Conservation (phyloP, 1,284 basidiomycete genomes). For the Papiliotrema terrestris region DNA sequence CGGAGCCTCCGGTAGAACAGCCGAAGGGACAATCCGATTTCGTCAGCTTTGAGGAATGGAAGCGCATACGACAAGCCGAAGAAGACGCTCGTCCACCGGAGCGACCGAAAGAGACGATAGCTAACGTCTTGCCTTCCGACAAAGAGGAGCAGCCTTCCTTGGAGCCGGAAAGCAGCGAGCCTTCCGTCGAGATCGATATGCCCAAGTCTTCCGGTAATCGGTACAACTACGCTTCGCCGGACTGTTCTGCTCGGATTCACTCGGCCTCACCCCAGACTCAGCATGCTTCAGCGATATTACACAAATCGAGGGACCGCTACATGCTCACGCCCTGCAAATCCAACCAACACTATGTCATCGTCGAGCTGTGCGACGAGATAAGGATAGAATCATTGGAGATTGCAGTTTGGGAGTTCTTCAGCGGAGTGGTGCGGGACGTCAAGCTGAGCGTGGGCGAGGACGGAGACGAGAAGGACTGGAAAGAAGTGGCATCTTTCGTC, state of each 20-base stretch:
- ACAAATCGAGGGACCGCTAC: slow-evolving; percentile 88
- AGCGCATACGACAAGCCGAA: slow-evolving; percentile 59
- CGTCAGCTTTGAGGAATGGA: slow-evolving; percentile 88
- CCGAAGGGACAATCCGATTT: slow-evolving; percentile 53
- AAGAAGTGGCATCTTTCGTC: slow-evolving; percentile 63
- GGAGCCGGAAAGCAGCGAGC: not conserved
- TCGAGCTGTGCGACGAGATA: slow-evolving; percentile 97
- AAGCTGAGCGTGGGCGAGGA: slow-evolving; percentile 78
- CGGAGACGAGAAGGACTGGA: slow-evolving; percentile 55
- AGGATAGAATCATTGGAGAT: slow-evolving; percentile 92
- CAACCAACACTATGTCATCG: slow-evolving; percentile 74
- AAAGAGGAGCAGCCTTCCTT: not conserved
- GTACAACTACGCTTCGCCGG: slow-evolving; percentile 90
- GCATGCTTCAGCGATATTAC: slow-evolving; percentile 77
- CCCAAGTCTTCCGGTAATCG: slow-evolving; percentile 47
- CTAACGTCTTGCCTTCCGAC: not conserved
- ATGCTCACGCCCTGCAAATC: slow-evolving; percentile 91
- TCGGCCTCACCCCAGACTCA: slow-evolving; percentile 76
- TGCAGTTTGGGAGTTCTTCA: slow-evolving; percentile 98
- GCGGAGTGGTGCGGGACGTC: slow-evolving; percentile 91
- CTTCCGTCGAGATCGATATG: slow-evolving; percentile 5
- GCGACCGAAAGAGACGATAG: not conserved
- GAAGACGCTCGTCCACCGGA: not conserved
- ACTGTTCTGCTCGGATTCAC: slow-evolving; percentile 91
- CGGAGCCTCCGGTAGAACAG: too few species aligned